These are phyloP conservation scores for Cephaloascus fragrans DNA, from an alignment of 805 yeast species.

Conservation along the genomic window DNA sequence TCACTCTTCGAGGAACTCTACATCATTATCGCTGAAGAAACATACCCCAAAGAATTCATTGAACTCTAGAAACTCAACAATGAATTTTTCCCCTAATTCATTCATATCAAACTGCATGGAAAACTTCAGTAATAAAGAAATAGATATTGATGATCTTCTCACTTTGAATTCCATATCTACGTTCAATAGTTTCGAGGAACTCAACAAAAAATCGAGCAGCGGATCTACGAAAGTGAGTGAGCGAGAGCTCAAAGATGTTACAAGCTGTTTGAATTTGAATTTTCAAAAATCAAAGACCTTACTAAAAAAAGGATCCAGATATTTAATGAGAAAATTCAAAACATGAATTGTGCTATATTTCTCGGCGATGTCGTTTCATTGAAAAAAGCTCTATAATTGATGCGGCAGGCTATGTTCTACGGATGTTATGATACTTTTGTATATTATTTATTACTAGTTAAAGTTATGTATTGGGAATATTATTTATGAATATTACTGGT, in stretches of 20 bases:
- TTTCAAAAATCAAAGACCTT: not conserved
- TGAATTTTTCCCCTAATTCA: not conserved
- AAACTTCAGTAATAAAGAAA: not conserved
- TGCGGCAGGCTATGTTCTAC: too few species aligned
- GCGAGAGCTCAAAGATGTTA: not conserved
- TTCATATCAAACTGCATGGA: not conserved
- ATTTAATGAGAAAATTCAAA: not conserved
- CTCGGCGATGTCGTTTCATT: too few species aligned
- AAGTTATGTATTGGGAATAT: too few species aligned
- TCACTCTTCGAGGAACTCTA: not conserved
- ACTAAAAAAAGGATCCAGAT: not conserved
- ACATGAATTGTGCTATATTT: too few species aligned
- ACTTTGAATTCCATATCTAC: not conserved
- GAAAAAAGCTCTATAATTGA: too few species aligned
- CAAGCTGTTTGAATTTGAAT: not conserved
- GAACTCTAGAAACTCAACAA: not conserved
- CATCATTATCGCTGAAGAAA: not conserved
- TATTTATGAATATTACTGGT: too few species aligned
- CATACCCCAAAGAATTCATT: not conserved
- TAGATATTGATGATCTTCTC: not conserved
- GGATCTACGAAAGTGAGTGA: too few species aligned
- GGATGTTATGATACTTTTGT: too few species aligned
- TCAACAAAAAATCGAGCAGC: not conserved
- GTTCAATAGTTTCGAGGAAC: not conserved
- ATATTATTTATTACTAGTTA: too few species aligned